phyloP scores from a whole-genome alignment of 345 rosid genomes.

The Lagerstroemia speciosa region DNA sequence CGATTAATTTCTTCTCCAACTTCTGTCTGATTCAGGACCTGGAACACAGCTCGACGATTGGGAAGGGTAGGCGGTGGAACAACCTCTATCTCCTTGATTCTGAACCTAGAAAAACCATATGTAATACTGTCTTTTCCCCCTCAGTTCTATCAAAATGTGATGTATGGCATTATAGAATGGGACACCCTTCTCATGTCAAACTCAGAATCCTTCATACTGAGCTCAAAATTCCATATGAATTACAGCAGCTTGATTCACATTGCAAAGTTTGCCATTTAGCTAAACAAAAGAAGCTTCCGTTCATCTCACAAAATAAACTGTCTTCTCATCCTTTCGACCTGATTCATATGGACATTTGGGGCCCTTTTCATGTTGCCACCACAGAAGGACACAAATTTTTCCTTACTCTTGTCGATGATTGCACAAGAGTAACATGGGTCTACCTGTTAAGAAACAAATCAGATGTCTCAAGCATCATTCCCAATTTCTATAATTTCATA shows the following conservation, averaged over 20 bases:
- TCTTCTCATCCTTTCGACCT: neutral
- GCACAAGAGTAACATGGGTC: neutral
- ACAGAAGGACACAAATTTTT: neutral
- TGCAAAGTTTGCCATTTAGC: neutral
- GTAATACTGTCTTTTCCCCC: too few species aligned
- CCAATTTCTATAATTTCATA: neutral
- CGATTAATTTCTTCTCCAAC: too few species aligned
- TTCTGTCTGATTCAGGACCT: too few species aligned
- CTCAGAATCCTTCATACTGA: neutral
- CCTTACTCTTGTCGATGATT: neutral
- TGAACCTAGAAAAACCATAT: too few species aligned
- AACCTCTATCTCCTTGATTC: too few species aligned
- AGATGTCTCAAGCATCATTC: neutral
- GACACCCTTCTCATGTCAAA: neutral
- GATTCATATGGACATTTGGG: constrained; percentile 8
- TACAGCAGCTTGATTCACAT: neutral
- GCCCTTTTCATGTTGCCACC: neutral
- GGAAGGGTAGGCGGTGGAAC: too few species aligned
- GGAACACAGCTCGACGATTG: too few species aligned
- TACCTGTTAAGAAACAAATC: neutral
- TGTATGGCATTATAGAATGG: too few species aligned
- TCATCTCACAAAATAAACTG: neutral
- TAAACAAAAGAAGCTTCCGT: neutral
- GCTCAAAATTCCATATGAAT: too few species aligned
- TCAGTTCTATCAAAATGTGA: too few species aligned